Base-by-base conservation (phyloP, 257 asterid species). In the Scutellaria galericulata region DNA sequence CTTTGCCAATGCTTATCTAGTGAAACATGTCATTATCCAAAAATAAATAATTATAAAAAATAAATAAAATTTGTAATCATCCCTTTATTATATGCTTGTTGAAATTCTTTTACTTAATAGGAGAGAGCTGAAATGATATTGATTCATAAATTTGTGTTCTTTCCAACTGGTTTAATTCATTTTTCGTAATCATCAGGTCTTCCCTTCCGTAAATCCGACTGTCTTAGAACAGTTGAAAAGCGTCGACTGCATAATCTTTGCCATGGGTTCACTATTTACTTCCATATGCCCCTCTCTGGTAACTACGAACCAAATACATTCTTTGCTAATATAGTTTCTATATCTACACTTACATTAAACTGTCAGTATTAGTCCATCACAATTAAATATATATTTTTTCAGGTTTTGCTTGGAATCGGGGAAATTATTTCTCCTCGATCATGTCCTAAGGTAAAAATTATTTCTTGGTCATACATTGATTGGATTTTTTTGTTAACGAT, bases 241-340 rank as follows among this genome's bases (percentile, higher is more conserved):
- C 10, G 95, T 86, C 6, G 96, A 94, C 81, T 86, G 97, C 86
- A 84, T 94, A 66, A 57, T 94, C 72, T 94, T 80, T 82, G 94
- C 96, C 72, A 94, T 94, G 98, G 98, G 98, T 42, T 91, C 97
- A 20, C 93, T 94, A 37, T 94, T 89, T 78, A 91, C 98, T 75
- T 94, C 98, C 58, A 79, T 94, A 68, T 91, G 98, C 78, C 98
- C 98, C 44, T 94, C 98, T 74, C 85, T 94, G 93, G 98, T 91
- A 88, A 88, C 64, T 53, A 1, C 12, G n/a, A 44, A 70, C 78
- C 47, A 62, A 37, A 47, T 7, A 14, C 10, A 53, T 18, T 46
- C 15, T 66, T 50, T 52, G 55, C 1, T 27, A 8, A n/a, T 12
- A 41, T 61, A 27, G 42, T 52, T 60, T 24, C 18, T 22, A 12